Conservation (phyloP, 805 yeast species). For the Huiozyma sinensis region DNA sequence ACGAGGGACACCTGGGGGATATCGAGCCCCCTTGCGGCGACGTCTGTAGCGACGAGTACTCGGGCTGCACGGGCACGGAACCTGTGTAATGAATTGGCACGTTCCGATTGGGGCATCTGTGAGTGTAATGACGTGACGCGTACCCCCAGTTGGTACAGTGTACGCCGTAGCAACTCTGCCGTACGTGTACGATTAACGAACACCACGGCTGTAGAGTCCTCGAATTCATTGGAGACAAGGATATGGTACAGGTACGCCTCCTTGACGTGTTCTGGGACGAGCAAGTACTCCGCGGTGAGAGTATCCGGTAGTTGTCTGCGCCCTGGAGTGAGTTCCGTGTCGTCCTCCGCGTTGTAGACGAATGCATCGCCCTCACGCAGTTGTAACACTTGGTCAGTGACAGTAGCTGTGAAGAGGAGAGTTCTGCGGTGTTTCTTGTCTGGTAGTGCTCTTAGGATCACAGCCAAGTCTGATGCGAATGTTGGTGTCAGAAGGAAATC, state of each 20-base stretch:
- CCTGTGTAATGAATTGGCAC: conserved; percentile 84
- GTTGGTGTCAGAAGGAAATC: conserved; percentile 80
- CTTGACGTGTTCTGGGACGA: conserved; percentile 80
- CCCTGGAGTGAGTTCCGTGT: conserved; percentile 35
- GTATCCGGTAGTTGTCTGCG: conserved; percentile 73
- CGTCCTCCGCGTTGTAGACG: conserved; percentile 7
- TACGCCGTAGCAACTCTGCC: conserved; percentile 78
- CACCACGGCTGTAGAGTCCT: conserved; percentile 63
- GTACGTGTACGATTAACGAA: conserved; percentile 87
- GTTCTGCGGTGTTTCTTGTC: conserved; percentile 70
- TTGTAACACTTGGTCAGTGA: conserved; percentile 83
- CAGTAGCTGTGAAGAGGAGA: conserved; percentile 86
- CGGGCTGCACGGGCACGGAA: conserved; percentile 93
- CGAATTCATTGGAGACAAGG: conserved; percentile 50
- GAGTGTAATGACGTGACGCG: conserved; percentile 88
- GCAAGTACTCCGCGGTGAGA: conserved; percentile 51
- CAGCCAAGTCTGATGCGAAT: conserved; percentile 66
- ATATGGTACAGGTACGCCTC: conserved; percentile 76
- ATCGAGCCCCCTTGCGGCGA: conserved; percentile 94
- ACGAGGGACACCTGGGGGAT: conserved; percentile 89
- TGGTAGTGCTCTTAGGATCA: conserved; percentile 67
- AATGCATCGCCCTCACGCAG: conserved; percentile 35
- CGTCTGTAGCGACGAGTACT: conserved; percentile 89
- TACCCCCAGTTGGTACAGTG: conserved; percentile 60
- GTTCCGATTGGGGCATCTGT: conserved; percentile 85